Evolutionary conservation across 768 basidiomycete species (phyloP), one percentile per base, ranked within the genome.

Genomic region (Podaxis pistillaris): DNA sequence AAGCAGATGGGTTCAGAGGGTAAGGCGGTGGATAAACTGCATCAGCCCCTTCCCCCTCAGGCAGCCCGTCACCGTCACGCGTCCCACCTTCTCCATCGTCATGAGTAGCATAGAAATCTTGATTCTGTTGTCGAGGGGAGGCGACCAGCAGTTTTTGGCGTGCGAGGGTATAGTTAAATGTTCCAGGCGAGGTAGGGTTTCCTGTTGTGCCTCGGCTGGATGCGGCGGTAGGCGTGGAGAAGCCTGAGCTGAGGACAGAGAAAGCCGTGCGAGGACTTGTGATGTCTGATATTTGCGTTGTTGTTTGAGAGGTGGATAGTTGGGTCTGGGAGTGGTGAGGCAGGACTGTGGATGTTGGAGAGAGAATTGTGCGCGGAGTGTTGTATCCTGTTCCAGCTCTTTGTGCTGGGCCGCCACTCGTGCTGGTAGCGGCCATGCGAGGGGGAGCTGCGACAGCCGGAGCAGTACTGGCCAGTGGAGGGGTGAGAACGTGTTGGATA

Each of bases 401-500:
- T 50, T 26, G 40, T n/a, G 26, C 28, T 37, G n/a, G 49, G 2
- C 49, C 58, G 26, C 22, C 47, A 24, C 37, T 50, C 33, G 26
- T 30, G 33, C 11, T 40, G 46, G 40, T 30, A 22, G 37, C 28
- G 2, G 24, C 12, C 17, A 63, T 64, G 36, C 68, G 60, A 22
- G 73, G 59, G 4, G 64, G 59, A 8, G 61, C 30, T 4, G 71
- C 59, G 49, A 72, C 64, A 4, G 67, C 64, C 6, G 72, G 61
- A 13, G 67, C 64, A 9, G 72, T 78, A 3, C 5, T 24, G 9
- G 55, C 40, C 3, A 46, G 47, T 15, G 78, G 76, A 19, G 81
- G 79, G 49, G 33, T 9, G 33, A 81, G 79, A 13, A 90, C 73
- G 67, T 90, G 89, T 67, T 94, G 92, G 6, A 92, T 79, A 17